phyloP scores from a whole-genome alignment of 2,329 filamentous ascomycete genomes.

The Cordyceps cicadae region DNA sequence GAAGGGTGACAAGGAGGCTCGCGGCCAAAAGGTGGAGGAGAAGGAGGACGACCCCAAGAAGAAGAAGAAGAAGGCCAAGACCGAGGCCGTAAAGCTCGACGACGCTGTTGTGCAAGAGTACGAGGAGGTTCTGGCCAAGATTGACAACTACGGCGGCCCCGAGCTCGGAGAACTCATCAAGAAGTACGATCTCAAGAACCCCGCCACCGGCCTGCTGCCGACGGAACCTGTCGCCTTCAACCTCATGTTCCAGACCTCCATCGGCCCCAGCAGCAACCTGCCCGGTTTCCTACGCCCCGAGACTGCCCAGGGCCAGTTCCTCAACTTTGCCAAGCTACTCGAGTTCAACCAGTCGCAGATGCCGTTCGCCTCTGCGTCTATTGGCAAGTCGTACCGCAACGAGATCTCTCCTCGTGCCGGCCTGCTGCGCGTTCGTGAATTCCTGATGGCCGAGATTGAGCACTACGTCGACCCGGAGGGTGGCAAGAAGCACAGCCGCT shows the following conservation, averaged over 20 bases:
- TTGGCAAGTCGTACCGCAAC: conserved; percentile 97
- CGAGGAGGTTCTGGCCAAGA: conserved; percentile 80
- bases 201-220: conserved; percentile 67
- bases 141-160: conserved; percentile 88
- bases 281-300: conserved; percentile 84
- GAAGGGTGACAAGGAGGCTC: conserved; percentile 86
- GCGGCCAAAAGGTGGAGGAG: conserved; percentile 70
- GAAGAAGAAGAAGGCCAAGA: conserved; percentile 87
- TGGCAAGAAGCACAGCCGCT: conserved; percentile 89
- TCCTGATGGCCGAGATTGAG: conserved; percentile 98
- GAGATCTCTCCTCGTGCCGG: conserved; percentile 92
- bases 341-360: conserved; percentile 93
- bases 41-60: conserved; percentile 58
- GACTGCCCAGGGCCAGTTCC: conserved; percentile 95
- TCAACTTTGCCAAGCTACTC: conserved; percentile 92
- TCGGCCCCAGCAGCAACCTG: conserved; percentile 83
- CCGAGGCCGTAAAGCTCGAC: conserved; percentile 74
- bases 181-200: conserved; percentile 88
- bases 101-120: conserved; percentile 84
- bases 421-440: conserved; percentile 88
- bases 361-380: conserved; percentile 94
- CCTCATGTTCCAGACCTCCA: conserved; percentile 95
- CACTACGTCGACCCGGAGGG: conserved; percentile 93
- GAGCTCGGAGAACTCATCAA: conserved; percentile 81
- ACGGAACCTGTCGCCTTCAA: conserved; percentile 86